phyloP scores from a whole-genome alignment of 768 basidiomycete genomes.

The Coprinopsis sp. region DNA sequence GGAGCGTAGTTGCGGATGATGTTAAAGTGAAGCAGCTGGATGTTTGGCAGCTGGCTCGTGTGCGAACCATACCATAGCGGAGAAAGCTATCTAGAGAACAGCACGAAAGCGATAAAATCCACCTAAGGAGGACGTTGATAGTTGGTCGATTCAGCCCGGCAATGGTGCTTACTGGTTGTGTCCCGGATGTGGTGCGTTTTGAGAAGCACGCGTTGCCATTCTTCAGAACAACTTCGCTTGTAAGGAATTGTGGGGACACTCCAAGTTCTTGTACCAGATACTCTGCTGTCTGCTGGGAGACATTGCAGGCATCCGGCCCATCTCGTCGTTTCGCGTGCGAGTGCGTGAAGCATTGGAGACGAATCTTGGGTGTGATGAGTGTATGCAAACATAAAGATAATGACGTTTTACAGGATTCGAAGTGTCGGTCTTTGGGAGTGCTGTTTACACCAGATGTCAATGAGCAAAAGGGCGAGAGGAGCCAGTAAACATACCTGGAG shows the following conservation, averaged over 20 bases:
- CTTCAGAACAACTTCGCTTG: background rate
- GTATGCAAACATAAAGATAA: too few relatives aligned
- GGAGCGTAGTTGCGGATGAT: conserved; percentile 1
- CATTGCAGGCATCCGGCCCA: too few relatives aligned
- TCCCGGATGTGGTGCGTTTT: too few relatives aligned
- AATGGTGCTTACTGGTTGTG: too few relatives aligned
- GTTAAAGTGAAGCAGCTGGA: background rate
- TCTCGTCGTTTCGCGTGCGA: too few relatives aligned
- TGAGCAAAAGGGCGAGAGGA: too few relatives aligned
- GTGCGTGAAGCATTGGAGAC: too few relatives aligned
- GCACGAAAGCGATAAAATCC: conserved; percentile 7
- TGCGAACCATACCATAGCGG: conserved; percentile 7
- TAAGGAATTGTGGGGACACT: conserved; percentile 6
- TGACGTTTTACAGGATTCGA: too few relatives aligned
- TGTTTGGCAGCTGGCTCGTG: background rate
- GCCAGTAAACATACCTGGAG: too few relatives aligned
- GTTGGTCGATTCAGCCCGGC: background rate
- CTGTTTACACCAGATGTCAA: too few relatives aligned
- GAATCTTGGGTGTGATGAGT: too few relatives aligned
- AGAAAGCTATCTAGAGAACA: background rate
- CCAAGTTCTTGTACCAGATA: conserved; percentile 1
- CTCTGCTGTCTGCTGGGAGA: background rate
- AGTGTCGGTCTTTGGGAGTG: too few relatives aligned
- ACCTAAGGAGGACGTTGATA: background rate
- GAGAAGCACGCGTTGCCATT: conserved; percentile 3